Percentiles rank a stretch among this genome's conserved stretches.
Evolutionary conservation across 2,329 filamentous ascomycete species (phyloP).

Genomic region (Colletotrichum sublineola): DNA sequence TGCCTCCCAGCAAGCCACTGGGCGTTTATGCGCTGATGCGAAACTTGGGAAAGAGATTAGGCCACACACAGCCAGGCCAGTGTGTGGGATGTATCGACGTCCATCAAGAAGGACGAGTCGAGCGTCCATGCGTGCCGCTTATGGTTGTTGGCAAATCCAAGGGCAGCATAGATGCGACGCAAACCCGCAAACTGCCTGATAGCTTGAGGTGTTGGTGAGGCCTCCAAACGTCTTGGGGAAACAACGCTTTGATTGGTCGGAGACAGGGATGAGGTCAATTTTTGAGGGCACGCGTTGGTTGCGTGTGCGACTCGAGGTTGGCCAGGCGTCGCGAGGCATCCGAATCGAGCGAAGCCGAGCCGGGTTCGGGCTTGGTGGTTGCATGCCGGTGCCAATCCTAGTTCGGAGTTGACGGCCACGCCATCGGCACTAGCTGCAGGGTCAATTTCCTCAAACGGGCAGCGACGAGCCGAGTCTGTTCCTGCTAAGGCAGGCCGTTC

Average conservation of each 20-base stretch:
- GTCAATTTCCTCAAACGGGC: conserved; percentile 38
- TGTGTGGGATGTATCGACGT: not conserved
- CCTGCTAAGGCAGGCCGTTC: conserved; percentile 29
- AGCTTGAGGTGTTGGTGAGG: conserved; percentile 20
- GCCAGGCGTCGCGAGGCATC: conserved; percentile 20
- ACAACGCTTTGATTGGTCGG: conserved; percentile 14
- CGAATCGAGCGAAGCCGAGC: conserved; percentile 28
- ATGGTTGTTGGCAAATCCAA: conserved; percentile 6
- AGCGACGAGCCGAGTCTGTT: conserved; percentile 19
- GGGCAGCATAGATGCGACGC: conserved; percentile 5
- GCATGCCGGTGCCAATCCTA: conserved; percentile 33
- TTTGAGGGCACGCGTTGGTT: conserved; percentile 1
- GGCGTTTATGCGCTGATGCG: not conserved
- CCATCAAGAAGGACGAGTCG: conserved; percentile 11
- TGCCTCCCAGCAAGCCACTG: conserved; percentile 11
- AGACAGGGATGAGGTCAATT: conserved; percentile 23
- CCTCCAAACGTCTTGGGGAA: not conserved
- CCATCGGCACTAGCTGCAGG: conserved; percentile 36
- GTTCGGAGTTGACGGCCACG: conserved; percentile 31
- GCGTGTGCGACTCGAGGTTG: conserved; percentile 1
- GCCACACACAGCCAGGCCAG: not conserved
- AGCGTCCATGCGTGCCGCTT: conserved; percentile 1
- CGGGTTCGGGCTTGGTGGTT: conserved; percentile 28
- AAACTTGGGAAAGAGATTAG: not conserved
- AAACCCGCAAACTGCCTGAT: not conserved